Conservation (phyloP, 768 basidiomycete genomes). For the Pleurotus giganteus region DNA sequence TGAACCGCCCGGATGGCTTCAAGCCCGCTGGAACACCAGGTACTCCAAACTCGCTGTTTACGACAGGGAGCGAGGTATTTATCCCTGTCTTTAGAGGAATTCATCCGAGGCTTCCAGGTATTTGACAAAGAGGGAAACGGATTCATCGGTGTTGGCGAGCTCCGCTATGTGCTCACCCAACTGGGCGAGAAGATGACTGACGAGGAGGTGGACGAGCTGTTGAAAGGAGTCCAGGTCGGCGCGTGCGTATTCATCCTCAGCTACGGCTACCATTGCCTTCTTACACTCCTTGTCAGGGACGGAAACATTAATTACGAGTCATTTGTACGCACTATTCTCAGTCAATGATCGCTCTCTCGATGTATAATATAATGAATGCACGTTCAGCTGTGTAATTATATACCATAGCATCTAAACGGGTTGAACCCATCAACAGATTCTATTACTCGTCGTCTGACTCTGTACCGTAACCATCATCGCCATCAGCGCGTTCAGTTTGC, state of each 20-base stretch:
- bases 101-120: conserved; percentile 98
- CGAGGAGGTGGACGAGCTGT: conserved; percentile 95
- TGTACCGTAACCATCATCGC: conserved; percentile 56
- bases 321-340: conserved; percentile 92
- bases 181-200: conserved; percentile 98
- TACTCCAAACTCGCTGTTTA: conserved; percentile 31
- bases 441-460: conserved; percentile 41
- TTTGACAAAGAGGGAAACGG: conserved; percentile 57
- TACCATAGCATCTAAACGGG: not conserved
- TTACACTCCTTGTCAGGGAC: conserved; percentile 52
- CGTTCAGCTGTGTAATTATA: conserved; percentile 5
- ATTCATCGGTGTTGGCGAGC: conserved; percentile 81
- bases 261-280: not conserved
- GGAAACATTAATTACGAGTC: conserved; percentile 98
- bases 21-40: conserved; percentile 96
- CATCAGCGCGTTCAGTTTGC: conserved; percentile 24
- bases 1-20: conserved; percentile 95
- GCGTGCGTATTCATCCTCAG: conserved; percentile 47
- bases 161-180: conserved; percentile 92
- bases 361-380: not conserved
- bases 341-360: conserved; percentile 50
- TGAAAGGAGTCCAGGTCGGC: conserved; percentile 94
- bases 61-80: not conserved
- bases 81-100: conserved; percentile 69
- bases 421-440: not conserved